Evolutionary conservation across 306 rosid genomes (phyloP).

Genomic region (Crotalaria pallida): DNA sequence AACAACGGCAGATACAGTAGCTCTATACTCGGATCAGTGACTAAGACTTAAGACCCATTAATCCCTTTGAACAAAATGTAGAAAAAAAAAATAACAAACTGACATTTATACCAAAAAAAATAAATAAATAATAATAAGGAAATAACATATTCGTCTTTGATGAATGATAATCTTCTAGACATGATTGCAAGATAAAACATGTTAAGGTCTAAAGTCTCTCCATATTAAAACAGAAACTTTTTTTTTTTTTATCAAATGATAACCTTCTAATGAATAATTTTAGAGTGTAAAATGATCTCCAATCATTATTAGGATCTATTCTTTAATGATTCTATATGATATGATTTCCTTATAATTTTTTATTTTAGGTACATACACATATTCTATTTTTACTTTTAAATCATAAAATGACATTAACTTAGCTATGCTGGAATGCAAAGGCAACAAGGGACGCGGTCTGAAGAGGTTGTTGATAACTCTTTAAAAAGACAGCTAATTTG

Average conservation of each 20-base stretch:
- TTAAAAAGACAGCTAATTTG: conserved; percentile 39
- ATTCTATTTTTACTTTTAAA: background rate
- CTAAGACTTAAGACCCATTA: background rate
- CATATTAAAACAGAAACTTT: background rate
- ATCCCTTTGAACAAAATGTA: too few species aligned
- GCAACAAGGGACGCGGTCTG: background rate
- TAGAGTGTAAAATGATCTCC: background rate
- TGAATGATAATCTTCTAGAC: background rate
- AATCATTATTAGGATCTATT: background rate
- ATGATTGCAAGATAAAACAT: background rate
- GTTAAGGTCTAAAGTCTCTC: background rate
- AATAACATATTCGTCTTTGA: background rate
- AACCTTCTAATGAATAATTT: background rate
- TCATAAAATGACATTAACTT: background rate
- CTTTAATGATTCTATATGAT: background rate
- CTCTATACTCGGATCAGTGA: background rate
- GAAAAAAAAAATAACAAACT: too few species aligned
- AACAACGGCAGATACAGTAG: background rate
- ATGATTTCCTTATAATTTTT: background rate
- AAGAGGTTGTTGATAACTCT: conserved; percentile 1
- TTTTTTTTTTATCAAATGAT: background rate
- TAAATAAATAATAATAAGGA: background rate
- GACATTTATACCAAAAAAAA: background rate
- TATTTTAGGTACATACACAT: background rate
- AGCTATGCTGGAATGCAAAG: background rate